Conservation (phyloP, 768 basidiomycete species). For the Trametes maxima region DNA sequence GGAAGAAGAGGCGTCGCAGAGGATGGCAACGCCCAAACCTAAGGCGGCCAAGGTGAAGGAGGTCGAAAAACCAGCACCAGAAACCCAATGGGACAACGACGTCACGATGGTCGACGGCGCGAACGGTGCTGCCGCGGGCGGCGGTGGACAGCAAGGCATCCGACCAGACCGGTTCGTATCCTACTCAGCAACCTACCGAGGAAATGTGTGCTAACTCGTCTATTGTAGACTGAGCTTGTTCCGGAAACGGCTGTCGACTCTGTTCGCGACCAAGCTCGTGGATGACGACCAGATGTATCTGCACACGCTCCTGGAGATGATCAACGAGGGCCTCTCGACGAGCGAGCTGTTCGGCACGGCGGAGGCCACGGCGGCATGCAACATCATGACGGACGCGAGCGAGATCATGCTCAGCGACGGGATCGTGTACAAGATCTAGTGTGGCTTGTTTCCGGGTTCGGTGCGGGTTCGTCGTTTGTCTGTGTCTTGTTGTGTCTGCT, state of each 20-base stretch:
- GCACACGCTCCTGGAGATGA: slow-evolving; percentile 62
- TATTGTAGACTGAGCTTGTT: slow-evolving; percentile 70
- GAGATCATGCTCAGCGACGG: slow-evolving; percentile 90
- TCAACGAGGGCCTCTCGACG: slow-evolving; percentile 77
- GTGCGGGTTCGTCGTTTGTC: background rate
- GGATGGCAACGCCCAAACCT: slow-evolving; percentile 46
- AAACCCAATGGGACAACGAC: slow-evolving; percentile 52
- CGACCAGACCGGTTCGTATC: slow-evolving; percentile 59
- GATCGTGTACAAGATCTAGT: slow-evolving; percentile 81
- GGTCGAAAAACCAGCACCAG: slow-evolving; percentile 25
- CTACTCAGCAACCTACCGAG: background rate
- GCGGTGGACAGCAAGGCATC: slow-evolving; percentile 46
- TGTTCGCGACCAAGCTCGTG: slow-evolving; percentile 68
- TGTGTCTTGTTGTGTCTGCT: background rate
- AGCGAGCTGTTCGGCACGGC: slow-evolving; percentile 74
- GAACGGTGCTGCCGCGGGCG: slow-evolving; percentile 30
- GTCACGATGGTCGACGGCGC: slow-evolving; percentile 57
- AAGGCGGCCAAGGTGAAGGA: slow-evolving; percentile 55
- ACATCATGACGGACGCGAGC: slow-evolving; percentile 74
- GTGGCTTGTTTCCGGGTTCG: background rate
- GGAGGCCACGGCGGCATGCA: slow-evolving; percentile 76
- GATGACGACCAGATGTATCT: slow-evolving; percentile 80
- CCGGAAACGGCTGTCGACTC: slow-evolving; percentile 71
- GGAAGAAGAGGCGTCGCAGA: slow-evolving; percentile 48
- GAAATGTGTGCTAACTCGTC: background rate